Evolutionary conservation across 2,329 filamentous ascomycete genomes (phyloP).

Genomic region (Aureobasidium sp.): DNA sequence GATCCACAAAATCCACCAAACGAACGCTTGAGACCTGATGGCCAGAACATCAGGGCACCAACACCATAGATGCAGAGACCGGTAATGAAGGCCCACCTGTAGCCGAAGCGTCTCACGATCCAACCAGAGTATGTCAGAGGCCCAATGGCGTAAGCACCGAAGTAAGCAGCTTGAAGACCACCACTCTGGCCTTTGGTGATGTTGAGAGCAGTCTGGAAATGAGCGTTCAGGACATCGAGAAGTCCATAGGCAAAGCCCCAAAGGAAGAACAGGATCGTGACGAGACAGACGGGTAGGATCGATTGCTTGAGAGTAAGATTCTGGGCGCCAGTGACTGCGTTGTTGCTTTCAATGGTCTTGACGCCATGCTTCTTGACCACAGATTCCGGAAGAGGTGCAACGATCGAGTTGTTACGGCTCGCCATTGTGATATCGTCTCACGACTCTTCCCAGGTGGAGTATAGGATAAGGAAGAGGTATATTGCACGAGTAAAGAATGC

Average conservation of each 20-base stretch:
- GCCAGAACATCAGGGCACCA: slow-evolving; percentile 54
- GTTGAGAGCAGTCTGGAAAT: slow-evolving; percentile 39
- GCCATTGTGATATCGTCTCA: not conserved
- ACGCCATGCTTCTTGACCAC: slow-evolving; percentile 6
- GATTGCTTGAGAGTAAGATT: slow-evolving; percentile 57
- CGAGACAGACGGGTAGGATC: slow-evolving; percentile 58
- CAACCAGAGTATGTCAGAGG: slow-evolving; percentile 43
- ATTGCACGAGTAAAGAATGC: not conserved
- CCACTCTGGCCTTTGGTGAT: slow-evolving; percentile 39
- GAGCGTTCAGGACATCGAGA: slow-evolving; percentile 47
- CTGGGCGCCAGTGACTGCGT: slow-evolving; percentile 6
- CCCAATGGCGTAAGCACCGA: slow-evolving; percentile 44
- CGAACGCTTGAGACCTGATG: slow-evolving; percentile 46
- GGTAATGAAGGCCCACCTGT: slow-evolving; percentile 41
- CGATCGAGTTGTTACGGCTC: slow-evolving; percentile 8
- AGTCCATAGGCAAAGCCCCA: slow-evolving; percentile 55
- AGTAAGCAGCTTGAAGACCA: slow-evolving; percentile 44
- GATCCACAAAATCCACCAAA: slow-evolving; percentile 54
- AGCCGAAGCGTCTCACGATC: slow-evolving; percentile 44
- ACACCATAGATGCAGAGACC: slow-evolving; percentile 50
- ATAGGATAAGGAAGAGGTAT: not conserved
- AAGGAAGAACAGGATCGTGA: slow-evolving; percentile 59
- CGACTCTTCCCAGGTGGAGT: not conserved
- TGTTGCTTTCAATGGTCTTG: slow-evolving; percentile 11
- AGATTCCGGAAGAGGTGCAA: not conserved